Percentiles rank a stretch among this genome's conserved stretches.
phyloP scores from a whole-genome alignment of 192 early-diverging fungal species.

The Rhizoclosmatium sp. region DNA sequence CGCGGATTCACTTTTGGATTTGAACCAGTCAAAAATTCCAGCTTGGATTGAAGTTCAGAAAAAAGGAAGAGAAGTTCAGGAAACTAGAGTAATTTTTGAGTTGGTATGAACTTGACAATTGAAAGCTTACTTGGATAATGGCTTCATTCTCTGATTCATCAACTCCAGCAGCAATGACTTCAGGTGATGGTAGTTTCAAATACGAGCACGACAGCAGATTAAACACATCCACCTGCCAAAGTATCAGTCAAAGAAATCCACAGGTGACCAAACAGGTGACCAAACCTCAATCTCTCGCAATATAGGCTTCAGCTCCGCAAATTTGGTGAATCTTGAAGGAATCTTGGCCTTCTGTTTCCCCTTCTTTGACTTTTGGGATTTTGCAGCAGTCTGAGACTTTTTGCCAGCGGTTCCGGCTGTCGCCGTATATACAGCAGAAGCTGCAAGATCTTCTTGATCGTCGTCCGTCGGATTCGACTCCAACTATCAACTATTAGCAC shows the following conservation, averaged over 20 bases:
- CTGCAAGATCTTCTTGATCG: constrained; percentile 13
- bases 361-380: constrained; percentile 26
- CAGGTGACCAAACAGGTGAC: neutral
- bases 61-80: constrained; percentile 22
- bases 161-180: neutral
- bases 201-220: constrained; percentile 19
- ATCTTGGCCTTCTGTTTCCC: constrained; percentile 36
- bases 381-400: neutral
- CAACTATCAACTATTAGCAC: neutral
- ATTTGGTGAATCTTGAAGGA: constrained; percentile 9
- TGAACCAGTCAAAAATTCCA: constrained; percentile 12
- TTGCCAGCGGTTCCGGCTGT: neutral
- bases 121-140: constrained; percentile 1
- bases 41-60: constrained; percentile 31
- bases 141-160: neutral
- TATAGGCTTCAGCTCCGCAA: constrained; percentile 10
- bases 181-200: constrained; percentile 8
- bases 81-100: neutral
- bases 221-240: constrained; percentile 28
- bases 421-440: neutral
- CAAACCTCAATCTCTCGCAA: constrained; percentile 33
- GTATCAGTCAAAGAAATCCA: neutral
- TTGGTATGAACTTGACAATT: neutral
- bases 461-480: constrained; percentile 14
- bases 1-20: neutral